A percentile compares a stretch with the other conserved stretches of the same genome.
These are phyloP conservation scores for Volvox carteri DNA, from an alignment of 163 green algal genomes.

Conservation along the genomic window DNA sequence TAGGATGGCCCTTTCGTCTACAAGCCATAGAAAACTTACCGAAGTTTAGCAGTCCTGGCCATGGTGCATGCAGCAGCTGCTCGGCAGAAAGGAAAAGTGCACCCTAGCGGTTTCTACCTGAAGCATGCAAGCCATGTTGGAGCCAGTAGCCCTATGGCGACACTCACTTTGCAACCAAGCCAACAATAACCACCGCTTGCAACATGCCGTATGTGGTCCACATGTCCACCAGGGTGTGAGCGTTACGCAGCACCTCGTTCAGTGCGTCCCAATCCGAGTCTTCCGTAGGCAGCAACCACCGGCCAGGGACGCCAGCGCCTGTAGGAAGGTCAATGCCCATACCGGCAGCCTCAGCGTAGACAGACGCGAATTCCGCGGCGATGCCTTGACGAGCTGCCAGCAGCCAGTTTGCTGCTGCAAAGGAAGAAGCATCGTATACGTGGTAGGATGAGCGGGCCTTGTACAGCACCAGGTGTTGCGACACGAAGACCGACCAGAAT, in stretches of 20 bases:
- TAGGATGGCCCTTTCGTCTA: no score
- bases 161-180: constrained; percentile 57
- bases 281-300: constrained; percentile 57
- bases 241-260: constrained; percentile 42
- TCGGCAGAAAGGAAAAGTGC: no score
- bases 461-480: constrained; percentile 29
- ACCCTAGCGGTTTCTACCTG: no score
- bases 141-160: no score
- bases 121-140: no score
- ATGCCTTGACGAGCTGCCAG: constrained; percentile 29
- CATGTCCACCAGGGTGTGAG: constrained; percentile 45
- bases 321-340: constrained; percentile 4
- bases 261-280: constrained; percentile 50
- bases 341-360: background rate
- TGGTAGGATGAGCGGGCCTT: constrained; percentile 10
- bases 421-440: constrained; percentile 63
- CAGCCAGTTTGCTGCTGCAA: constrained; percentile 58
- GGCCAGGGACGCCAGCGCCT: constrained; percentile 42
- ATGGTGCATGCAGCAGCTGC: no score
- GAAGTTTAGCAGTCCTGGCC: no score
- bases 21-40: no score
- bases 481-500: constrained; percentile 46
- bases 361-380: background rate
- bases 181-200: constrained; percentile 63
- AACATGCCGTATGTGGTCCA: constrained; percentile 65